phyloP scores from a whole-genome alignment of 176 grass and related monocot species.

The Oryza officinalis region DNA sequence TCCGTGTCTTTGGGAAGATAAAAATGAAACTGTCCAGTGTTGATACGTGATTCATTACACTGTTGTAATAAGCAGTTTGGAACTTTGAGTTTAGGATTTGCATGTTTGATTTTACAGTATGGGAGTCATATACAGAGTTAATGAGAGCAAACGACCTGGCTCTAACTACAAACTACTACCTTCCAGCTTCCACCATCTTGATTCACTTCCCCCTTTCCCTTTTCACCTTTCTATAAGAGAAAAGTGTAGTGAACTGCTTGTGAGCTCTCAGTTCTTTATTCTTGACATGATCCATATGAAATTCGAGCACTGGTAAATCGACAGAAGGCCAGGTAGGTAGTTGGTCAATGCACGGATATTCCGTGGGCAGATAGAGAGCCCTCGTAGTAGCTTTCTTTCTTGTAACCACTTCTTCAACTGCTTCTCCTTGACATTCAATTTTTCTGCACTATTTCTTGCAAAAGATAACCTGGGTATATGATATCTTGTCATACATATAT shows the following conservation, averaged over 20 bases:
- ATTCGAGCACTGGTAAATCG: not conserved
- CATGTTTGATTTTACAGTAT: not conserved
- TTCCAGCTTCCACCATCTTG: not conserved
- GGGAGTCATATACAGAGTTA: not conserved
- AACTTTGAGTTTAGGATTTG: slow-evolving; percentile 8
- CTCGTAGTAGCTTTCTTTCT: slow-evolving; percentile 20
- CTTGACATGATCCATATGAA: slow-evolving; percentile 24
- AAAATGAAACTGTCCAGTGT: not conserved
- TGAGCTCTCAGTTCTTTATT: slow-evolving; percentile 3
- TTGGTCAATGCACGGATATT: slow-evolving; percentile 29
- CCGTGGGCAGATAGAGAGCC: slow-evolving; percentile 10
- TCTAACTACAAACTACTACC: slow-evolving; percentile 2
- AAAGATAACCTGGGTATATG: slow-evolving; percentile 1
- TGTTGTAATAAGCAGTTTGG: no score
- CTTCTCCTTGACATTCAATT: slow-evolving; percentile 37
- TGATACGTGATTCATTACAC: no score
- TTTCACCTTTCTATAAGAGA: slow-evolving; percentile 6
- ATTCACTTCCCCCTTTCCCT: not conserved
- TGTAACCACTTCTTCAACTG: slow-evolving; percentile 28
- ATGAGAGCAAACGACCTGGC: not conserved
- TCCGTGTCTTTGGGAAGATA: not conserved
- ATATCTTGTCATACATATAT: not conserved
- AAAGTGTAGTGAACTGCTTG: slow-evolving; percentile 23
- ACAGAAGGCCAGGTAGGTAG: slow-evolving; percentile 3
- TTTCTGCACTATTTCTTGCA: slow-evolving; percentile 32